phyloP scores from a whole-genome alignment of 352 stramenopile genomes.

The Globisporangium canariense region DNA sequence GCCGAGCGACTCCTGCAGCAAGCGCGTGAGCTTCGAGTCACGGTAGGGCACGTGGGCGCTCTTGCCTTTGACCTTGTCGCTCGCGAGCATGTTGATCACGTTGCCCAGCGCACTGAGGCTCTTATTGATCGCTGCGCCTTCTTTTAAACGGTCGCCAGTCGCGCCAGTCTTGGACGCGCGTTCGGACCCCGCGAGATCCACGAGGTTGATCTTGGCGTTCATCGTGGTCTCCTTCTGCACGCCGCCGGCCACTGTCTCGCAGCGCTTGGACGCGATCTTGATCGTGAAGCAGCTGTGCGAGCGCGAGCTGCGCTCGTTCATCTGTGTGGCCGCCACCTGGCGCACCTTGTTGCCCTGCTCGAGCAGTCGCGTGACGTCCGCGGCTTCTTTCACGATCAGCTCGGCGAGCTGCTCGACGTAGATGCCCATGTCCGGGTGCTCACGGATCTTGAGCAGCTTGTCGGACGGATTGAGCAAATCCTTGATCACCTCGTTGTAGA shows the following conservation, averaged over 20 bases:
- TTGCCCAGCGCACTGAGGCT: constrained; percentile 89
- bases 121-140: constrained; percentile 92
- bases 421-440: constrained; percentile 92
- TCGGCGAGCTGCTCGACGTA: constrained; percentile 91
- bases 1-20: constrained; percentile 88
- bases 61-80: constrained; percentile 35
- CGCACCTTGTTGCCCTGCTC: constrained; percentile 88
- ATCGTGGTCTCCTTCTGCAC: constrained; percentile 74
- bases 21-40: constrained; percentile 88
- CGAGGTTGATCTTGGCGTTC: constrained; percentile 90
- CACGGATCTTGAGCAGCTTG: constrained; percentile 89
- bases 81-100: constrained; percentile 90
- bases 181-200: constrained; percentile 90
- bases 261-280: constrained; percentile 84
- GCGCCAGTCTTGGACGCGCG: constrained; percentile 86
- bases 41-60: constrained; percentile 86
- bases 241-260: constrained; percentile 37
- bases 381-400: constrained; percentile 75
- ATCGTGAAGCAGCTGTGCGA: constrained; percentile 92
- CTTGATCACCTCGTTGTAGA: constrained; percentile 95
- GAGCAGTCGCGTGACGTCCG: constrained; percentile 76
- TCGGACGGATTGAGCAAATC: constrained; percentile 92
- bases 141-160: constrained; percentile 84
- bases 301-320: constrained; percentile 89
- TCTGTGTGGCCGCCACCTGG: constrained; percentile 87